Conservation (phyloP, 1,284 basidiomycete genomes). For the Cutaneotrichosporon sp. region DNA sequence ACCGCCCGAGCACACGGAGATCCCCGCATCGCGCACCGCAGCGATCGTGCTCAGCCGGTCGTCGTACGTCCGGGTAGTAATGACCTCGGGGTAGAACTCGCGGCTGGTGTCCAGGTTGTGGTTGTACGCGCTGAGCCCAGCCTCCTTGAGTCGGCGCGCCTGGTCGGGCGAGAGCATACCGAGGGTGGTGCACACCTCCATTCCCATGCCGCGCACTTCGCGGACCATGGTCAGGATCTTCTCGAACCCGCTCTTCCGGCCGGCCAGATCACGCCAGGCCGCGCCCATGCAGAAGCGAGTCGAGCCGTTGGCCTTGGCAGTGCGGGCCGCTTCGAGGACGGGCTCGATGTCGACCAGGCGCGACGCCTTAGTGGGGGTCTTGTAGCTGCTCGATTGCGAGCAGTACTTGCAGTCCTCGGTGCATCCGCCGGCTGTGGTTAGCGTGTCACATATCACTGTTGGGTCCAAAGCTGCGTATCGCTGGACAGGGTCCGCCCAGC, state of each 20-base stretch:
- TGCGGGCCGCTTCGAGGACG: constrained; percentile 81
- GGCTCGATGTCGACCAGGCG: constrained; percentile 86
- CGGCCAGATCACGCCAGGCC: constrained; percentile 94
- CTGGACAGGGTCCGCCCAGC: too few relatives aligned
- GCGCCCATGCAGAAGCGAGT: constrained; percentile 99
- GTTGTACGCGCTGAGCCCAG: constrained; percentile 91
- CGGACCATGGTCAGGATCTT: constrained; percentile 87
- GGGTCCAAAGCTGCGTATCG: too few relatives aligned
- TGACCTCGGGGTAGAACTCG: constrained; percentile 94
- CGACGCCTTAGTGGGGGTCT: constrained; percentile 82
- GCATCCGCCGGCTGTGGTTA: constrained; percentile 74
- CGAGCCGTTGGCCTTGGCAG: constrained; percentile 92
- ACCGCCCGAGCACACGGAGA: constrained; percentile 95
- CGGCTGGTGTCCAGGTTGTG: constrained; percentile 98
- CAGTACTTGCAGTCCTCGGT: constrained; percentile 98
- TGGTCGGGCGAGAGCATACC: constrained; percentile 95
- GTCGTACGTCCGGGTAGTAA: constrained; percentile 91
- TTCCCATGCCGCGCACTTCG: constrained; percentile 77
- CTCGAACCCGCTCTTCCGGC: constrained; percentile 90
- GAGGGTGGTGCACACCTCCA: constrained; percentile 97
- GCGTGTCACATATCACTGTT: too few relatives aligned
- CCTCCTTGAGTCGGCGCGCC: constrained; percentile 86
- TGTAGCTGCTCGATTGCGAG: constrained; percentile 89
- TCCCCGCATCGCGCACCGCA: constrained; percentile 88
- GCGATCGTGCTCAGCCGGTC: constrained; percentile 85